Percentiles rank a stretch among this genome's conserved stretches.
These are phyloP conservation scores for Tremella mesenterica DNA, from an alignment of 768 basidiomycete genomes.

Conservation along the genomic window DNA sequence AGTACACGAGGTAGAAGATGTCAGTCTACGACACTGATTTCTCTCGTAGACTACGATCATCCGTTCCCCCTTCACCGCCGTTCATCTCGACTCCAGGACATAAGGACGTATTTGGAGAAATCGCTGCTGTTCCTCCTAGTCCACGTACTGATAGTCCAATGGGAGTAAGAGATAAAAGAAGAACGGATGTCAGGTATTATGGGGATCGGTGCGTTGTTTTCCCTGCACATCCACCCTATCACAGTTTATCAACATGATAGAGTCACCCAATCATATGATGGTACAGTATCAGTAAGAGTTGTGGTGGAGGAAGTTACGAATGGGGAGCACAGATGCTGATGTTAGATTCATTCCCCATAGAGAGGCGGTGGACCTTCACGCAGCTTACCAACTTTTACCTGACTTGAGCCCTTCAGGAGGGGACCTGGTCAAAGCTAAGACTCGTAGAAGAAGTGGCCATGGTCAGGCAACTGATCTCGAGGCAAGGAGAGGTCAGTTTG, in stretches of 20 bases:
- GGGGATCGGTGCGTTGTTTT: constrained; percentile 42
- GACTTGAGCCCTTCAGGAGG: constrained; percentile 42
- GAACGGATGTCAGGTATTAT: constrained; percentile 36
- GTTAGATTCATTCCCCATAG: constrained; percentile 58
- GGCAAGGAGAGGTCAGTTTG: constrained; percentile 14
- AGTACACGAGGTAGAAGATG: too few species aligned
- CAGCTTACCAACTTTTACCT: constrained; percentile 57
- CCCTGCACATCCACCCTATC: background rate
- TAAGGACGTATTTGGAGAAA: constrained; percentile 30
- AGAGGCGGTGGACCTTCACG: constrained; percentile 56
- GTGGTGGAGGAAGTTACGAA: background rate
- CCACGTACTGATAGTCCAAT: constrained; percentile 14
- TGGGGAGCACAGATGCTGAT: background rate
- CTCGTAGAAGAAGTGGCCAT: constrained; percentile 60
- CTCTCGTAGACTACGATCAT: background rate
- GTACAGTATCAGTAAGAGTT: too few species aligned
- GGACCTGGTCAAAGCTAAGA: constrained; percentile 51
- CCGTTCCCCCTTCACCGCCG: constrained; percentile 1
- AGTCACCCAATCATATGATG: too few species aligned
- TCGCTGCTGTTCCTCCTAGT: constrained; percentile 6
- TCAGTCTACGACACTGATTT: constrained; percentile 4
- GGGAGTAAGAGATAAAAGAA: constrained; percentile 28
- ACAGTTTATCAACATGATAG: too few species aligned
- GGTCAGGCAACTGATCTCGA: constrained; percentile 55
- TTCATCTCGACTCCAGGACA: background rate